Evolutionary conservation across 1,284 basidiomycete genomes (phyloP), one percentile per base, ranked within the genome.

Genomic region (Volvariella surrecta): DNA sequence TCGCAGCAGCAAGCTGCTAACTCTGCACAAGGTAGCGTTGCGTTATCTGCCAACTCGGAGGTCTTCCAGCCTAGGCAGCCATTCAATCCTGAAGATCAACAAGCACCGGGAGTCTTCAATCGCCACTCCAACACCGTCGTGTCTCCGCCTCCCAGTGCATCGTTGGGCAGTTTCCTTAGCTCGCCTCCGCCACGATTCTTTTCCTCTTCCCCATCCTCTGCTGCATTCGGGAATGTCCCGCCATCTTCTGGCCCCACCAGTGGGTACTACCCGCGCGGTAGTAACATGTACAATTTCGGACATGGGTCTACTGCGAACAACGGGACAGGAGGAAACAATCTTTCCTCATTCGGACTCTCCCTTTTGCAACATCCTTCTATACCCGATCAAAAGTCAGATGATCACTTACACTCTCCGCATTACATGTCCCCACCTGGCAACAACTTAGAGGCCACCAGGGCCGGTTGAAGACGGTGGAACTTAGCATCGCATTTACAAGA

Each of bases 361-460:
- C 51, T 57, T 44, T 50, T 62, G 39, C 57, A 62, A 45, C 73
- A 73, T 64, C 63, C 70, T 54, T 66, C 65, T 62, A 82, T 81
- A 79, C 76, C 79, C 75, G 77, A 79, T 58, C 72, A 73, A 50
- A 52, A 58, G 40, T 48, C 59, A 58, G 58, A 64, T 62, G 58
- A 64, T 59, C 62, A 61, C 50, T 59, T 64, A 50, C 67, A 72
- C 64, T 68, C 72, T 60, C 57, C 62, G 57, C 68, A 58, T 55
- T 53, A 65, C 57, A 62, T 74, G 59, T 68, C 74, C 53, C 66
- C 68, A 55, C 62, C 67, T 53, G 60, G 66, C 58, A 68, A 62
- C 62, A 73, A 70, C 61, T 56, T 78, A 78, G 77, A 78, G 66
- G 72, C 71, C 63, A 51, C 58, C 48, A 58, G 61, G 57, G 62